phyloP scores from a whole-genome alignment of 257 asterid genomes.

The Nicotiana tomentosiformis region DNA sequence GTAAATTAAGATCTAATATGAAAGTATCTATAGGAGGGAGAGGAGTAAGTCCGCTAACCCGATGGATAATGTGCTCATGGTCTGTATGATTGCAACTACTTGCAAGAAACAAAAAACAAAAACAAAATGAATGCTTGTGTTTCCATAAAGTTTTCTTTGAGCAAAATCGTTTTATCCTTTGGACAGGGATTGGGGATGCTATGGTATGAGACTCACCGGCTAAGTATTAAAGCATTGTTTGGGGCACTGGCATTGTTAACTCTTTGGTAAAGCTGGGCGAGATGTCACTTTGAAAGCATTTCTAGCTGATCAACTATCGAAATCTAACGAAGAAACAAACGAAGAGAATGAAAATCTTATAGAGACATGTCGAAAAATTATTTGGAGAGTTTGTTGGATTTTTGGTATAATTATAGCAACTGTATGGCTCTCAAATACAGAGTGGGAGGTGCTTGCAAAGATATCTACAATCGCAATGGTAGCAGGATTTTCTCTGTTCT shows the following conservation, averaged over 20 bases:
- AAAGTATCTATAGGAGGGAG: no score
- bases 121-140: no score
- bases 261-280: constrained; percentile 16
- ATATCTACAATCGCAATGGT: neutral
- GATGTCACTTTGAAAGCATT: neutral
- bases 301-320: constrained; percentile 19
- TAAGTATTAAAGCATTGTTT: neutral
- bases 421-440: neutral
- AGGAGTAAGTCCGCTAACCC: no score
- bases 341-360: neutral
- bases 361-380: neutral
- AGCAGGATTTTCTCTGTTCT: neutral
- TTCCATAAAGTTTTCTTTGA: no score
- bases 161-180: neutral
- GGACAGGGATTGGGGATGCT: neutral
- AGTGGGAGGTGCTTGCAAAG: neutral
- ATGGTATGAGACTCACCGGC: neutral
- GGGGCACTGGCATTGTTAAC: constrained; percentile 9
- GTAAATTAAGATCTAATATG: no score
- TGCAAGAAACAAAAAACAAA: no score
- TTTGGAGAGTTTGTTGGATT: neutral
- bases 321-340: neutral
- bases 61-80: no score
- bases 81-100: no score
- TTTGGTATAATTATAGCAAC: neutral